Evolutionary conservation across 2,329 filamentous ascomycete species (phyloP).

Genomic region (Monosporascus sp.): DNA sequence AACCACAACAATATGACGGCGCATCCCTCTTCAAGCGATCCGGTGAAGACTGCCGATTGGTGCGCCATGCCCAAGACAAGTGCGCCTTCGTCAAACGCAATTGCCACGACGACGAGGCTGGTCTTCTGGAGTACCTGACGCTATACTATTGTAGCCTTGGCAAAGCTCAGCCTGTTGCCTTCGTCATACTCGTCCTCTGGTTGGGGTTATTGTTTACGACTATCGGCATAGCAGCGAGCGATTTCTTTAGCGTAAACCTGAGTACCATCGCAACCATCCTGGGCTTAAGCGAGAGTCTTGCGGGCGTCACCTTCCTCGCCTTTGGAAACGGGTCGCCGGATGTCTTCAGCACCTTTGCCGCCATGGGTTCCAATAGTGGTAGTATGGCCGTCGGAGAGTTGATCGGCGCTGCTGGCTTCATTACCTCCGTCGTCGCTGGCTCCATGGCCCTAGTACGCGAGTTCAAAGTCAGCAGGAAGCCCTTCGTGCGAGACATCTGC

Average conservation of each 20-base stretch:
- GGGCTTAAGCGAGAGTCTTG: constrained; percentile 91
- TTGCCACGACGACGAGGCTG: constrained; percentile 84
- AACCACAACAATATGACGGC: constrained; percentile 11
- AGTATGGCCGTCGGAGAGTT: constrained; percentile 93
- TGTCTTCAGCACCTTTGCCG: constrained; percentile 97
- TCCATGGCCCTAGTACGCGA: constrained; percentile 97
- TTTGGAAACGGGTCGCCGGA: constrained; percentile 98
- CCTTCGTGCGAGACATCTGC: constrained; percentile 83
- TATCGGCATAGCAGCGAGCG: constrained; percentile 94
- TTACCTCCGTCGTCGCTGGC: constrained; percentile 90
- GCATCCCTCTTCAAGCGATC: constrained; percentile 13
- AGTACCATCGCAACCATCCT: constrained; percentile 86
- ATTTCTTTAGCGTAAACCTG: constrained; percentile 97
- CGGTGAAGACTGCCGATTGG: constrained; percentile 63
- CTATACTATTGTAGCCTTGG: constrained; percentile 83
- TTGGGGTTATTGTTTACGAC: constrained; percentile 88
- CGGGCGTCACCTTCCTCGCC: constrained; percentile 91
- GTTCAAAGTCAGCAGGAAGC: constrained; percentile 83
- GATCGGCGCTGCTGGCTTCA: constrained; percentile 91
- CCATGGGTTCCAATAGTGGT: constrained; percentile 95
- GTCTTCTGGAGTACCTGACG: constrained; percentile 79
- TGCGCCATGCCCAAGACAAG: constrained; percentile 72
- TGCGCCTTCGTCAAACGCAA: constrained; percentile 80
- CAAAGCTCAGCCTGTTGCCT: constrained; percentile 68
- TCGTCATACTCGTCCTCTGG: constrained; percentile 74